A percentile compares a stretch with the other conserved stretches of the same genome.
Evolutionary conservation across 495 filamentous ascomycete species (phyloP).

Genomic region (Tuber indicum): DNA sequence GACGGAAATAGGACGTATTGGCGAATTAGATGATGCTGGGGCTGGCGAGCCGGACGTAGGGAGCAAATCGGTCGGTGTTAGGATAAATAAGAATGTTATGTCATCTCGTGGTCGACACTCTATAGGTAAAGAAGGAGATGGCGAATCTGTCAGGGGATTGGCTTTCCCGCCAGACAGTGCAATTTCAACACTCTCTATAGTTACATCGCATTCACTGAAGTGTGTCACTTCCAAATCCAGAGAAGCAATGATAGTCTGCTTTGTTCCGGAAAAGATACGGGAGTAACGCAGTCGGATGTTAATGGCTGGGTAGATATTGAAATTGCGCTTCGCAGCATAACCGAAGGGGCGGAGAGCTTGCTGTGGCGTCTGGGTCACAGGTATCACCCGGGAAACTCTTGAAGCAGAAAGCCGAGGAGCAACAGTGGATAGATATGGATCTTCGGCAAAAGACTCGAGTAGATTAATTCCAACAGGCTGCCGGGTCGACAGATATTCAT

Average conservation of each 20-base stretch:
- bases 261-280: slow-evolving; percentile 57
- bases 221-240: slow-evolving; percentile 84
- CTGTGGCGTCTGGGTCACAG: slow-evolving; percentile 52
- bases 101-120: slow-evolving; percentile 73
- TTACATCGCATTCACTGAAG: slow-evolving; percentile 65
- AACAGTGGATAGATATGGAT: slow-evolving; percentile 59
- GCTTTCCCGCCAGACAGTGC: slow-evolving; percentile 60
- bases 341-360: slow-evolving; percentile 59
- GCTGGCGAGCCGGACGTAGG: slow-evolving; percentile 46
- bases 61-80: slow-evolving; percentile 60
- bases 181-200: slow-evolving; percentile 62
- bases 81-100: slow-evolving; percentile 73
- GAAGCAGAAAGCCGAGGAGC: slow-evolving; percentile 71
- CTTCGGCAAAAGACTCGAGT: slow-evolving; percentile 65
- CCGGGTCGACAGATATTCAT: slow-evolving; percentile 71
- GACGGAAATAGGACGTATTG: slow-evolving; percentile 54
- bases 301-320: slow-evolving; percentile 72
- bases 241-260: slow-evolving; percentile 66
- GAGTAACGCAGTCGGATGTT: slow-evolving; percentile 79
- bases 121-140: slow-evolving; percentile 57
- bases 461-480: slow-evolving; percentile 73
- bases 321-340: slow-evolving; percentile 55
- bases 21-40: slow-evolving; percentile 44
- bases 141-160: slow-evolving; percentile 57
- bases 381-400: slow-evolving; percentile 69